Conservation (phyloP, 78 protist genomes). For the Cyanophora paradoxa region DNA sequence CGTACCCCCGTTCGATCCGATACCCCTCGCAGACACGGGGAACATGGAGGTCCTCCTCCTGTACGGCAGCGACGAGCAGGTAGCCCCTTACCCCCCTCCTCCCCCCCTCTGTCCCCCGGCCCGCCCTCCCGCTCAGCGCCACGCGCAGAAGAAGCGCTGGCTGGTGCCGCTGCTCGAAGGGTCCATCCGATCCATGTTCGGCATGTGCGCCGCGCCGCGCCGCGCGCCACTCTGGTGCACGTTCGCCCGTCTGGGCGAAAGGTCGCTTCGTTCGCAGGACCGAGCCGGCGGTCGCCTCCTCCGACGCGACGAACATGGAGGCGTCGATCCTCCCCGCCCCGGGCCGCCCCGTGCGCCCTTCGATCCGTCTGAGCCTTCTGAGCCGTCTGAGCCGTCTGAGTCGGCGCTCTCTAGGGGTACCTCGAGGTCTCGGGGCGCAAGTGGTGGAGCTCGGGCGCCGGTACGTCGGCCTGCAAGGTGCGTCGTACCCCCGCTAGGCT, state of each 20-base stretch:
- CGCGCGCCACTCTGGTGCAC: neutral
- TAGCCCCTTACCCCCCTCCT: neutral
- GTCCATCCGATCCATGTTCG: no score
- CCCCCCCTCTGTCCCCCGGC: neutral
- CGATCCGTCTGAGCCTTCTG: no score
- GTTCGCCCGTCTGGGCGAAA: constrained; percentile 49
- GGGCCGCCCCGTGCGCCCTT: constrained; percentile 41
- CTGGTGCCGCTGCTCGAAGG: constrained; percentile 62
- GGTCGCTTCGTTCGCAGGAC: neutral
- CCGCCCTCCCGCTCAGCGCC: neutral
- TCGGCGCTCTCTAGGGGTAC: no score
- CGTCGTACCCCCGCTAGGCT: no score
- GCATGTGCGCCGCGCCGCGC: neutral
- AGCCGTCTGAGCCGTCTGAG: no score
- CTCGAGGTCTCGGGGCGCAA: constrained; percentile 65
- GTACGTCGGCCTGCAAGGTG: constrained; percentile 49
- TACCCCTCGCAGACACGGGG: no score
- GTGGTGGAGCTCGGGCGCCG: constrained; percentile 60
- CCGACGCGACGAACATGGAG: constrained; percentile 44
- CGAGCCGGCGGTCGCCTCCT: constrained; percentile 66
- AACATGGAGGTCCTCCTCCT: constrained; percentile 66
- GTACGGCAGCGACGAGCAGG: constrained; percentile 60
- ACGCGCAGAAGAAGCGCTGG: constrained; percentile 51
- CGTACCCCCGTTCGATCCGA: no score
- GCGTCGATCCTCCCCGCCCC: neutral